Conservation (phyloP, 768 basidiomycete genomes). For the Trametes cinnabarina region DNA sequence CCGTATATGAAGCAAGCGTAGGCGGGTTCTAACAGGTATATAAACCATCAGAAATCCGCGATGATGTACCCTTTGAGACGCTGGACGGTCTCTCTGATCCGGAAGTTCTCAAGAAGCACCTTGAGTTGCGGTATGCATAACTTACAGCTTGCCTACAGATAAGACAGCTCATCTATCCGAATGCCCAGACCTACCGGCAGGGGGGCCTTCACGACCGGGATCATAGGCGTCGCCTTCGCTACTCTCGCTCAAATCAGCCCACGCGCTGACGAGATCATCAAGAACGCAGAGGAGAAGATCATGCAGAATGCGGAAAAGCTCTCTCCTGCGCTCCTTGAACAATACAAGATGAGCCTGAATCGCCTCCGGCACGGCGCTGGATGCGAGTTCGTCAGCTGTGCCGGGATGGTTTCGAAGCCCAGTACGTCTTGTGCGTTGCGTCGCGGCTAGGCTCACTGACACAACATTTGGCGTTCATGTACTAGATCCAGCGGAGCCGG, state of each 20-base stretch:
- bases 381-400: constrained; percentile 34
- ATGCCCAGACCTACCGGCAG: constrained; percentile 22
- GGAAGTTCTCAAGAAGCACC: constrained; percentile 26
- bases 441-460: not conserved
- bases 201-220: constrained; percentile 29
- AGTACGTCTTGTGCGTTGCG: constrained; percentile 21
- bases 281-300: constrained; percentile 26
- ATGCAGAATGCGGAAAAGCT: constrained; percentile 22
- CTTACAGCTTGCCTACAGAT: not conserved
- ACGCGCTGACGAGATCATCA: constrained; percentile 24
- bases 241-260: constrained; percentile 24
- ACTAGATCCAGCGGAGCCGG: constrained; percentile 35
- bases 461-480: not conserved
- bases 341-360: constrained; percentile 39
- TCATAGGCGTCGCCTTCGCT: constrained; percentile 27
- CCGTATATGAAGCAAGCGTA: too few relatives aligned
- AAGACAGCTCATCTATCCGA: not conserved
- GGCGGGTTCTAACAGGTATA: too few relatives aligned
- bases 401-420: constrained; percentile 24
- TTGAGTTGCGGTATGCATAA: constrained; percentile 32
- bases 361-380: constrained; percentile 29
- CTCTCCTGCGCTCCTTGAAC: constrained; percentile 38
- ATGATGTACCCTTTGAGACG: constrained; percentile 26
- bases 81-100: constrained; percentile 31
- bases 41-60: constrained; percentile 28